phyloP scores from a whole-genome alignment of 2,329 filamentous ascomycete species.

The Alternaria sp. region DNA sequence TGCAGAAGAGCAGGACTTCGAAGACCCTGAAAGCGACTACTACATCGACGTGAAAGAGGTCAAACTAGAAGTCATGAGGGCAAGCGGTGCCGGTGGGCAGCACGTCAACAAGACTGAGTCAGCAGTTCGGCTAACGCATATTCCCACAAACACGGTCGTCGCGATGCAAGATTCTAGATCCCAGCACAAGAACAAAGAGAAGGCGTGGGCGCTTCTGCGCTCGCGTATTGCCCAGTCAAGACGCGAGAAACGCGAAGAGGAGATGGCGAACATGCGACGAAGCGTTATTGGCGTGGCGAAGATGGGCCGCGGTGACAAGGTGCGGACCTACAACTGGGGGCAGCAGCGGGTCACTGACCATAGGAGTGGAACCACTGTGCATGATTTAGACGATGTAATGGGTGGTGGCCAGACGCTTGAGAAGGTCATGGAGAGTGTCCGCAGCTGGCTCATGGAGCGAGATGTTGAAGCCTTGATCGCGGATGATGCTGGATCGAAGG shows the following conservation, averaged over 20 bases:
- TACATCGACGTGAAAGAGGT: constrained; percentile 88
- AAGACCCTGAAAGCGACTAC: constrained; percentile 89
- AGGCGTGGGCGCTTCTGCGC: constrained; percentile 84
- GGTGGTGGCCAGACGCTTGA: constrained; percentile 75
- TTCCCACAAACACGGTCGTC: constrained; percentile 84
- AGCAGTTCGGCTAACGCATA: constrained; percentile 88
- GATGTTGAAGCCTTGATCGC: constrained; percentile 74
- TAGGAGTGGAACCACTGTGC: constrained; percentile 77
- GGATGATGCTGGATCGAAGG: constrained; percentile 37
- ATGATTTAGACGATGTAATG: constrained; percentile 82
- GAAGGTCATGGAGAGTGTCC: constrained; percentile 77
- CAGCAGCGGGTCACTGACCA: constrained; percentile 89
- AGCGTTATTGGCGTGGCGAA: constrained; percentile 78
- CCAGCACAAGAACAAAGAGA: constrained; percentile 85
- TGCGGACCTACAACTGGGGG: constrained; percentile 85
- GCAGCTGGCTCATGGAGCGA: constrained; percentile 73
- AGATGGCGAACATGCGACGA: constrained; percentile 74
- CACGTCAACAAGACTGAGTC: constrained; percentile 99
- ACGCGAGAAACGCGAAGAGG: constrained; percentile 82
- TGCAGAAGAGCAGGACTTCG: constrained; percentile 63
- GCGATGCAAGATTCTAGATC: constrained; percentile 92
- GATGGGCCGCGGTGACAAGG: constrained; percentile 91
- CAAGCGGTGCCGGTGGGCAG: constrained; percentile 90
- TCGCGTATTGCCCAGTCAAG: constrained; percentile 80
- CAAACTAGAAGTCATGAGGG: constrained; percentile 84